Evolutionary conservation across 148 eudicot genomes (phyloP).

Genomic region (Cornus florida): DNA sequence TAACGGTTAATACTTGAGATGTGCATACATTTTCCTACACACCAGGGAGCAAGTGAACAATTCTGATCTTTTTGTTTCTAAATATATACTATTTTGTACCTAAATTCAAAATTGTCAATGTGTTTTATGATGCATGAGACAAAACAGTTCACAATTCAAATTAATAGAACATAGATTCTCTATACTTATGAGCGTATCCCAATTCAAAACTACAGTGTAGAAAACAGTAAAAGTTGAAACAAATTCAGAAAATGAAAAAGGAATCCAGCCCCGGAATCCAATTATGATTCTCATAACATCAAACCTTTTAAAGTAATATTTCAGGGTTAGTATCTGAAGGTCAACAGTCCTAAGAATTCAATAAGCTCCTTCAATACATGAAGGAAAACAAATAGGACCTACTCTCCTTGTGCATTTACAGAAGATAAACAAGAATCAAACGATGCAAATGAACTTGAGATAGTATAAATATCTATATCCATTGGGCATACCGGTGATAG

Average conservation of each 20-base stretch:
- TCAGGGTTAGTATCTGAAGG: neutral
- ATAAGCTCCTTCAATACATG: neutral
- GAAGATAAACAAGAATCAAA: neutral
- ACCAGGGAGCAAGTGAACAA: no score
- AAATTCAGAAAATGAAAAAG: neutral
- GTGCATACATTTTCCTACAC: no score
- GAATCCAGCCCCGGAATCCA: neutral
- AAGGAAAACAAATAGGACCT: neutral
- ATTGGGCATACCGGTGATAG: slow-evolving; percentile 63
- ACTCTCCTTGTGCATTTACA: neutral
- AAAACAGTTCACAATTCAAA: no score
- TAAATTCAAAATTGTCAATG: no score
- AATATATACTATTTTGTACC: no score
- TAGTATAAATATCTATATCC: neutral
- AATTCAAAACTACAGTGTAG: neutral
- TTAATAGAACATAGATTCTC: no score
- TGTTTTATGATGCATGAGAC: neutral
- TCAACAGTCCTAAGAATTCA: neutral
- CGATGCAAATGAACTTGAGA: neutral
- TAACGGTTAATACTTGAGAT: no score
- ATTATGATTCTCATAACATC: neutral
- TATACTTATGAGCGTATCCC: no score
- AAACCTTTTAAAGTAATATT: neutral
- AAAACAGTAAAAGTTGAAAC: neutral
- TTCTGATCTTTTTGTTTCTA: neutral